A percentile compares a stretch with the other conserved stretches of the same genome.
phyloP scores from a whole-genome alignment of 345 rosid genomes.

The Citrus cavaleriei region DNA sequence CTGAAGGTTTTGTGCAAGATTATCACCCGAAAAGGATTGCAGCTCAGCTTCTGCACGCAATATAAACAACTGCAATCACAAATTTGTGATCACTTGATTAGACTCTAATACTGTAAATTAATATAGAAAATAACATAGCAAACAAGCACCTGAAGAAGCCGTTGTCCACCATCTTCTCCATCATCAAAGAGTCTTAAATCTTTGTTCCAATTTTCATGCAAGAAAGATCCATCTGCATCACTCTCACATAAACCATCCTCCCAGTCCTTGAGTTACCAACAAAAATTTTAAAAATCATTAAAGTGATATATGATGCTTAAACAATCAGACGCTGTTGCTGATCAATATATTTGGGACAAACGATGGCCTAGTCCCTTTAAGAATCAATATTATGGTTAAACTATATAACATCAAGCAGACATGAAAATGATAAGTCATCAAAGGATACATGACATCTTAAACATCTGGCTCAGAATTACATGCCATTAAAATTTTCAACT shows the following conservation, averaged over 20 bases:
- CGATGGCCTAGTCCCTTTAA: background rate
- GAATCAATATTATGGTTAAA: background rate
- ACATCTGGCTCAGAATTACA: background rate
- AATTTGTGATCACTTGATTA: constrained; percentile 14
- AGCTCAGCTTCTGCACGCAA: constrained; percentile 87
- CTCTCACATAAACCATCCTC: constrained; percentile 87
- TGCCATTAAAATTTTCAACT: background rate
- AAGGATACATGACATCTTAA: background rate
- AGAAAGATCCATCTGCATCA: constrained; percentile 84
- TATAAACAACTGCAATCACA: constrained; percentile 68
- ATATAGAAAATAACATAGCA: background rate
- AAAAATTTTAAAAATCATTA: constrained; percentile 3
- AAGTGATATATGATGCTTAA: background rate
- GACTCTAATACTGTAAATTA: background rate
- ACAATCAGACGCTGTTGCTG: background rate
- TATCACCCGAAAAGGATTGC: constrained; percentile 53
- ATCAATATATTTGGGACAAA: background rate
- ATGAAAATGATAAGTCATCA: background rate
- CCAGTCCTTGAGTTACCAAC: constrained; percentile 68
- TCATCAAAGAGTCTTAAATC: constrained; percentile 71
- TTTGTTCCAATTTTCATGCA: constrained; percentile 91
- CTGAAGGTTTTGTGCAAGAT: constrained; percentile 36
- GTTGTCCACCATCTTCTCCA: constrained; percentile 83
- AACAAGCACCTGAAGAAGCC: constrained; percentile 69
- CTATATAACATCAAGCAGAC: background rate